Percentiles rank a stretch among this genome's conserved stretches.
Evolutionary conservation across 2,329 filamentous ascomycete species (phyloP).

Genomic region (Aspergillus hiratsukae): DNA sequence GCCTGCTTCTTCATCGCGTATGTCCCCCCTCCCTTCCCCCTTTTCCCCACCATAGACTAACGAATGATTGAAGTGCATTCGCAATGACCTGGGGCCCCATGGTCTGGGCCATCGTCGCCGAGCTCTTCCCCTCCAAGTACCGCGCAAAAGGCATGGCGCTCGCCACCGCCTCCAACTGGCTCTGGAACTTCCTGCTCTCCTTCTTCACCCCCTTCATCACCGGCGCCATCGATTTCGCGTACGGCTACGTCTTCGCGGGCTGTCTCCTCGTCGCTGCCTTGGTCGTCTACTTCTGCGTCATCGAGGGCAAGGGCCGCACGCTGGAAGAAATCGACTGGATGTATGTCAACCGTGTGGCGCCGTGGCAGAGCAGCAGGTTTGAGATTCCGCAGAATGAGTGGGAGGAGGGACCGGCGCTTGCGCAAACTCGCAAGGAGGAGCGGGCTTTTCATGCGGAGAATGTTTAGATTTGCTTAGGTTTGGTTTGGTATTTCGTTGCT

Average conservation of each 20-base stretch:
- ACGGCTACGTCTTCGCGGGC: slow-evolving; percentile 71
- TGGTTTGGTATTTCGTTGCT: too few relatives aligned
- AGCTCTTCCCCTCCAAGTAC: slow-evolving; percentile 39
- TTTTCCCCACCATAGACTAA: neutral
- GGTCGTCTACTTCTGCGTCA: slow-evolving; percentile 66
- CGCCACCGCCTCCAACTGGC: slow-evolving; percentile 71
- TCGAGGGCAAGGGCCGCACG: slow-evolving; percentile 64
- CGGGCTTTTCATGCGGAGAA: neutral
- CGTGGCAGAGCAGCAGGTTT: slow-evolving; percentile 54
- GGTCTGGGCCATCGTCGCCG: slow-evolving; percentile 44
- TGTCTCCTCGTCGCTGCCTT: slow-evolving; percentile 62
- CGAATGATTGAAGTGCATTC: slow-evolving; percentile 44
- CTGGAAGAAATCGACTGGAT: slow-evolving; percentile 73
- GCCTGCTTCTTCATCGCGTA: slow-evolving; percentile 65
- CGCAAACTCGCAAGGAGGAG: neutral
- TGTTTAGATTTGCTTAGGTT: neutral
- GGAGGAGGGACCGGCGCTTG: neutral
- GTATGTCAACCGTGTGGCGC: slow-evolving; percentile 60
- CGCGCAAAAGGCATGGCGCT: slow-evolving; percentile 72
- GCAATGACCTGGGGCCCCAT: slow-evolving; percentile 64
- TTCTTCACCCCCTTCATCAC: slow-evolving; percentile 80
- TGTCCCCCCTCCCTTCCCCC: neutral
- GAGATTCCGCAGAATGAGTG: neutral
- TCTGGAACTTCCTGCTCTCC: slow-evolving; percentile 65
- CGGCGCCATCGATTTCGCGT: slow-evolving; percentile 63